phyloP scores from a whole-genome alignment of 345 rosid species.

The Lepidium africanum region DNA sequence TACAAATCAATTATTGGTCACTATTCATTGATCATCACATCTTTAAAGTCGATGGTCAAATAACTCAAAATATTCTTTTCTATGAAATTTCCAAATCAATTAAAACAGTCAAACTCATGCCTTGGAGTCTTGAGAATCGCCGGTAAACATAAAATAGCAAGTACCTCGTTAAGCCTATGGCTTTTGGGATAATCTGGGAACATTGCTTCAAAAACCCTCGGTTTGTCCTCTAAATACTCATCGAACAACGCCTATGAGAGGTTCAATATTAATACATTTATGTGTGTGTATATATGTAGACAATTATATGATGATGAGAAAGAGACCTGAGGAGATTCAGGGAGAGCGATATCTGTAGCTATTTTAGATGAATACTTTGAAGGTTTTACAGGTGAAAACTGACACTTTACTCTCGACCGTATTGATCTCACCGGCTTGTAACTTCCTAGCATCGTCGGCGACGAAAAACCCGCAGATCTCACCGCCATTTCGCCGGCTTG shows the following conservation, averaged over 20 bases:
- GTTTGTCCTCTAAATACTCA: slow-evolving; percentile 68
- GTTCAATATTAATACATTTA: neutral
- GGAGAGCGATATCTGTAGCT: slow-evolving; percentile 53
- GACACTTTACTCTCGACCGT: slow-evolving; percentile 29
- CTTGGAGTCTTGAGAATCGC: neutral
- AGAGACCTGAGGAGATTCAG: slow-evolving; percentile 73
- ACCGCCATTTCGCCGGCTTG: slow-evolving; percentile 22
- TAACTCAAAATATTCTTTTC: neutral
- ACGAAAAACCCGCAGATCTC: slow-evolving; percentile 12
- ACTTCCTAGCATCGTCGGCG: neutral
- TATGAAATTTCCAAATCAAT: neutral
- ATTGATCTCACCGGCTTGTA: slow-evolving; percentile 11
- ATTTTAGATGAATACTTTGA: slow-evolving; percentile 61
- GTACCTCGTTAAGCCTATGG: slow-evolving; percentile 64
- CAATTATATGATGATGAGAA: neutral
- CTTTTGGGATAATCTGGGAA: slow-evolving; percentile 70
- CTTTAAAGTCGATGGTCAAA: neutral
- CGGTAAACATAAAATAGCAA: no score
- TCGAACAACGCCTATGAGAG: slow-evolving; percentile 32
- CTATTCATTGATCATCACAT: neutral
- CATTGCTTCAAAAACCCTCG: slow-evolving; percentile 68
- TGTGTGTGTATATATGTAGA: neutral
- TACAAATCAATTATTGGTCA: neutral
- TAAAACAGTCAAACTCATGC: neutral
- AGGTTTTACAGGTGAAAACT: slow-evolving; percentile 29